Conservation (phyloP, 768 basidiomycete species). For the Fomitopsis serialis region DNA sequence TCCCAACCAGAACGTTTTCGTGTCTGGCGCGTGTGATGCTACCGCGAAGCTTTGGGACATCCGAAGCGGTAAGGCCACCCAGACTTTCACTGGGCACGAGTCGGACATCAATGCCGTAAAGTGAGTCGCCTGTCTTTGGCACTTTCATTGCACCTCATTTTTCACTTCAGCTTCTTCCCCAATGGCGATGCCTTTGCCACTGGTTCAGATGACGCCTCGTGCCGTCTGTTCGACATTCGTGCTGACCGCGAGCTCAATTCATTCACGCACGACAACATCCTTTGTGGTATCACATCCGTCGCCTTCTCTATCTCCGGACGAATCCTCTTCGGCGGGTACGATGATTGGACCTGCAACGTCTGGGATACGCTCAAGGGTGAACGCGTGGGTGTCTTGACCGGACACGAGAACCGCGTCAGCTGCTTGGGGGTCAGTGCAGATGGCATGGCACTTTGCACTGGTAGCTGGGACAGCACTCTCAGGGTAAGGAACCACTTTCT, state of each 20-base stretch:
- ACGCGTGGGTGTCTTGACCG: conserved; percentile 93
- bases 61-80: conserved; percentile 92
- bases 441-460: conserved; percentile 98
- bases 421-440: conserved; percentile 95
- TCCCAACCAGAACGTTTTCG: conserved; percentile 91
- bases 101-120: conserved; percentile 99
- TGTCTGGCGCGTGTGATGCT: conserved; percentile 98
- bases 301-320: conserved; percentile 98
- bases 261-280: conserved; percentile 97
- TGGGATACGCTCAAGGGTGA: conserved; percentile 99
- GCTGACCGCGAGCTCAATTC: conserved; percentile 96
- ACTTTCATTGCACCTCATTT: conserved; percentile 2
- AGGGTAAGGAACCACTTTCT: conserved; percentile 51
- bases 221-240: conserved; percentile 95
- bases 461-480: conserved; percentile 96
- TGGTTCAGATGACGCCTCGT: conserved; percentile 97
- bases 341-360: conserved; percentile 99
- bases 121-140: conserved; percentile 45
- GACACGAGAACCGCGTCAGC: conserved; percentile 96
- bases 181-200: conserved; percentile 99
- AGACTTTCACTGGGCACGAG: conserved; percentile 98
- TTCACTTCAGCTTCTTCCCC: conserved; percentile 85
- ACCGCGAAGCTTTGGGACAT: conserved; percentile 99
- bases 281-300: conserved; percentile 98
- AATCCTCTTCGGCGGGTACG: conserved; percentile 96